Evolutionary conservation across 257 asterid species (phyloP), one percentile per base, ranked within the genome.

Genomic region (Penstemon newberryi): DNA sequence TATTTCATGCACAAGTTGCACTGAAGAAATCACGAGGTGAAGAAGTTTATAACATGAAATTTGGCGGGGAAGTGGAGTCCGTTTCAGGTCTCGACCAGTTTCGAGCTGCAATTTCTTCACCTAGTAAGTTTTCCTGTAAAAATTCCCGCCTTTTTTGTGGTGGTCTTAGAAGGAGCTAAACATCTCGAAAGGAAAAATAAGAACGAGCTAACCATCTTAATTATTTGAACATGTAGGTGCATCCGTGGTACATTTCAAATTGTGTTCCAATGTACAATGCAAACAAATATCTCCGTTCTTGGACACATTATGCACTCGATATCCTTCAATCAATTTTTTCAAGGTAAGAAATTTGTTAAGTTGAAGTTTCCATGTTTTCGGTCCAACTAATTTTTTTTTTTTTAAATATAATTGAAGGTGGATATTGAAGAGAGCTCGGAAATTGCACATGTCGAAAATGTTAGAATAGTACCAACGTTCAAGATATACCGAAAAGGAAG

Each of bases 11-110:
- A 4, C 92, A 88, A 76, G 86, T 84, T 73, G 88, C 91, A 7
- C 63, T 95, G 72, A 89, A 65, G 72, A 89, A 85, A 78, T 89
- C 92, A 13, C 84, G 74, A 0, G 96, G 96, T n/a, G 99, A 91
- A 79, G 95, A 87, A 9, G 92, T 85, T 25, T 60, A 77, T 44
- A 83, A 85, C 77, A 77, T 87, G 95, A 90, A 86, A 78, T 88
- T 85, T 73, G 92, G 96, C 7, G 95, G 95, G 25, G 95, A 84
- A 61, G 91, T 89, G 57, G 96, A 89, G 80, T 73, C 80, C 7
- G 85, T 89, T 56, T 82, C 83, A 1, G 70, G 80, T 60, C 86
- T 87, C 66, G 94, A 91, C 66, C 93, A 89, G 83, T 87, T 91
- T 78, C 89, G 80, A 62, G 91, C 95, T 43, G 95, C 92, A 53